Evolutionary conservation across 2,329 filamentous ascomycete species (phyloP), one percentile per base, ranked within the genome.

Genomic region (Escovopsis weberi): DNA sequence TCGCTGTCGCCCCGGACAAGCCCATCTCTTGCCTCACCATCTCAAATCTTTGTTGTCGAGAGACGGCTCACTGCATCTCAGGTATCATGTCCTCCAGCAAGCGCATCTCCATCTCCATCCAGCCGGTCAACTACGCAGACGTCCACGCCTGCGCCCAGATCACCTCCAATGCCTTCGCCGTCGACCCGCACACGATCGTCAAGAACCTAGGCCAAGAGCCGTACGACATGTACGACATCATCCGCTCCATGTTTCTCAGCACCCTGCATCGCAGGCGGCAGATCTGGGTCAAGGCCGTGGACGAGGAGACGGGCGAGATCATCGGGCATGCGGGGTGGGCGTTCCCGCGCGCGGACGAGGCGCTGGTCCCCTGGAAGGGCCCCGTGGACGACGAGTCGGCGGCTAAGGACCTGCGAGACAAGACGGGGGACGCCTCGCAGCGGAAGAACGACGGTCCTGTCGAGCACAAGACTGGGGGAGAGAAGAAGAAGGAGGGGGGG

Each of bases 191-290:
- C 19, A 45, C 43, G 23, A 36, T 47, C n/a, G 43, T 47, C 37
- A 47, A 47, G 38, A 33, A 43, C 26, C 43, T 47, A 4, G 43
- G 45, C 11, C 40, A 38, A 33, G 37, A 47, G 23, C 40, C 38
- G 18, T 47, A 47, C 37, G 43, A 45, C 41, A 45, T 47, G 45
- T 37, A 43, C 38, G 41, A 6, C 33, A 47, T 47, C 26, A 34
- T 41, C 6, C 32, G 41, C 34, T 33, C 28, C 8, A 37, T 38
- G 7, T 39, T 43, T 18, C 41, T 47, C n/a, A 32, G 28, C 10
- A 40, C 37, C 19, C 43, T 47, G 8, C 26, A 37, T 30, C 38
- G 43, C n/a, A 37, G 34, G n/a, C 41, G 34, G 35, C 37, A 43
- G 28, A 35, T 45, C 36, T 41, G 43, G 37, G 43, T 45, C 34